These are phyloP conservation scores for Mikania micrantha DNA, from an alignment of 129 eudicot species.

Conservation along the genomic window DNA sequence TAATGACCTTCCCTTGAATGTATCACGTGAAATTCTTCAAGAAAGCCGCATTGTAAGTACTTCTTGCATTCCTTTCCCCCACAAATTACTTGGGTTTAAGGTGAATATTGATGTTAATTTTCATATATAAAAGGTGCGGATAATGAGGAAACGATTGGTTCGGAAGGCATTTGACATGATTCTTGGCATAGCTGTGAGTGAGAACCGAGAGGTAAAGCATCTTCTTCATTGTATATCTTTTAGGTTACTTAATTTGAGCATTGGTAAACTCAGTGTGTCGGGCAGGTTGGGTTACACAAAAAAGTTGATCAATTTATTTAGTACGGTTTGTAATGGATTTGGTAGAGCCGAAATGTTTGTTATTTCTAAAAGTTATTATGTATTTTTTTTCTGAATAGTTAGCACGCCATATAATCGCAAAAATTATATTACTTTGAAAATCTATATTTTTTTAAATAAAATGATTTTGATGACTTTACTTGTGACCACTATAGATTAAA, in stretches of 20 bases:
- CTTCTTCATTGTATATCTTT: neutral
- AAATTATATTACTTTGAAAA: neutral
- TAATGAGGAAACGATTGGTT: conserved; percentile 91
- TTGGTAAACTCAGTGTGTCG: neutral
- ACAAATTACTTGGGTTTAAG: conserved; percentile 1
- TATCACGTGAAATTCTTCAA: conserved; percentile 95
- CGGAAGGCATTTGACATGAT: conserved; percentile 97
- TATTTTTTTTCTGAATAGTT: neutral
- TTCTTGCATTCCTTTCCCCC: neutral
- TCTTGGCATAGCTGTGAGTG: conserved; percentile 79
- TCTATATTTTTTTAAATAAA: neutral
- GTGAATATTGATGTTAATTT: neutral
- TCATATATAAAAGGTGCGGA: conserved; percentile 51
- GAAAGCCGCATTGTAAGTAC: conserved; percentile 94
- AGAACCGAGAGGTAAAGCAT: conserved; percentile 63
- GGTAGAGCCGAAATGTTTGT: neutral
- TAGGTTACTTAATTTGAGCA: neutral
- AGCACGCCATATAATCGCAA: neutral
- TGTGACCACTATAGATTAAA: neutral
- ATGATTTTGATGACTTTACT: neutral
- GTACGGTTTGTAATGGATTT: neutral
- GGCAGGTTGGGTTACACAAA: neutral
- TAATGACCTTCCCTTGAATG: conserved; percentile 92
- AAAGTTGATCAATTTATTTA: neutral
- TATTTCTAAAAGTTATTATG: neutral